Percentiles rank a stretch among this genome's conserved stretches.
These are phyloP conservation scores for Holtermannia corniformis DNA, from an alignment of 768 basidiomycete genomes.

Conservation along the genomic window DNA sequence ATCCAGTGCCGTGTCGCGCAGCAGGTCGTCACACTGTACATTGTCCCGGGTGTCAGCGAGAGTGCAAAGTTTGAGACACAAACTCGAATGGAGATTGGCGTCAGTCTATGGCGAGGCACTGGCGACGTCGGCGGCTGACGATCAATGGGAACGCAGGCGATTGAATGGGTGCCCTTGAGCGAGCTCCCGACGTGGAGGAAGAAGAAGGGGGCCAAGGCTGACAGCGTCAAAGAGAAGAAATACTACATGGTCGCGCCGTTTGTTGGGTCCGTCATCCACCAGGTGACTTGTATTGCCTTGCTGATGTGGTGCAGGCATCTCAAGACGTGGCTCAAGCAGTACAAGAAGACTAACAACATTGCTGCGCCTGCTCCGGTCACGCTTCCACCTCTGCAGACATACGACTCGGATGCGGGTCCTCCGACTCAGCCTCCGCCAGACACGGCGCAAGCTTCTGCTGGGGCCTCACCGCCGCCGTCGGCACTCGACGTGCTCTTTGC, in stretches of 20 bases:
- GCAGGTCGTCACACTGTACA: constrained; percentile 80
- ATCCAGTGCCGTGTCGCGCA: constrained; percentile 81
- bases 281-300: not conserved
- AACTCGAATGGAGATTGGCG: constrained; percentile 96
- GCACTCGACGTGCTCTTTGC: constrained; percentile 29
- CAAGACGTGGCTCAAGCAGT: constrained; percentile 26
- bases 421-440: constrained; percentile 19
- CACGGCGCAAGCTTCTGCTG: constrained; percentile 1
- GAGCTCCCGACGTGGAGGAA: constrained; percentile 87
- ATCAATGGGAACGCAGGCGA: constrained; percentile 54
- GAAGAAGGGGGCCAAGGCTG: constrained; percentile 47
- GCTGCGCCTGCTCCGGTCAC: not conserved
- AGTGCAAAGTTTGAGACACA: constrained; percentile 81
- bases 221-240: constrained; percentile 47
- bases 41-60: constrained; percentile 80
- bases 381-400: not conserved
- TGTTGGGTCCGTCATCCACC: constrained; percentile 48
- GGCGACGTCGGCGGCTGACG: not conserved
- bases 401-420: not conserved
- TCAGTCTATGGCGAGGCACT: constrained; percentile 42
- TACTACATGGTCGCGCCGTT: constrained; percentile 95
- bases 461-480: not conserved
- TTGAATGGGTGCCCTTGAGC: constrained; percentile 84
- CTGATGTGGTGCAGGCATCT: constrained; percentile 13
- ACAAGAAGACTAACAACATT: constrained; percentile 10